A percentile compares a stretch with the other conserved stretches of the same genome.
phyloP scores from a whole-genome alignment of 371 early-diverging fungal species.

The Saksenaea vasiformis region DNA sequence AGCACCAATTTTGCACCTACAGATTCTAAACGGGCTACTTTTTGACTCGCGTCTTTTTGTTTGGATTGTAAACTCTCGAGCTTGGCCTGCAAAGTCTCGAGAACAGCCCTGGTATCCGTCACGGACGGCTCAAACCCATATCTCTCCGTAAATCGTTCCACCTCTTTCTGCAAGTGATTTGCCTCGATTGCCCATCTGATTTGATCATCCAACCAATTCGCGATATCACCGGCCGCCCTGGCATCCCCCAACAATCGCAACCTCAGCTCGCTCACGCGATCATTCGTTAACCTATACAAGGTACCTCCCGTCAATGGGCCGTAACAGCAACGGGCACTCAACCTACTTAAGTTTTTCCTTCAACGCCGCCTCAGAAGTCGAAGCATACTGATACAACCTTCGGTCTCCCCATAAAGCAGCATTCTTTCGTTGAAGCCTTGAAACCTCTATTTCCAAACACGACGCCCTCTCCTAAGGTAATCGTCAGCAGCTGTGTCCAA shows the following conservation, averaged over 20 bases:
- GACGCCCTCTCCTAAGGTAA: constrained; percentile 14
- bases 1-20: constrained; percentile 2
- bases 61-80: constrained; percentile 6
- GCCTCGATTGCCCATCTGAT: neutral
- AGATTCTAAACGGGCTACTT: constrained; percentile 11
- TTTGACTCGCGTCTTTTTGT: neutral
- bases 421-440: constrained; percentile 13
- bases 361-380: neutral
- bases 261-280: neutral
- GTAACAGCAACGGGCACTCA: neutral
- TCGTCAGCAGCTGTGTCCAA: neutral
- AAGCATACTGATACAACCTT: constrained; percentile 10
- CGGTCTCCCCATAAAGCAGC: constrained; percentile 18
- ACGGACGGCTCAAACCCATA: constrained; percentile 18
- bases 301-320: neutral
- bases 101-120: constrained; percentile 10
- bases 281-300: neutral
- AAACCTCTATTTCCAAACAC: constrained; percentile 18
- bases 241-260: neutral
- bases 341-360: constrained; percentile 12
- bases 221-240: neutral
- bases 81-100: constrained; percentile 14
- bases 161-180: neutral
- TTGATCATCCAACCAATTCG: neutral
- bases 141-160: constrained; percentile 9